phyloP scores from a whole-genome alignment of 139 green algal species.

The Tetradesmus lagerheimii region DNA sequence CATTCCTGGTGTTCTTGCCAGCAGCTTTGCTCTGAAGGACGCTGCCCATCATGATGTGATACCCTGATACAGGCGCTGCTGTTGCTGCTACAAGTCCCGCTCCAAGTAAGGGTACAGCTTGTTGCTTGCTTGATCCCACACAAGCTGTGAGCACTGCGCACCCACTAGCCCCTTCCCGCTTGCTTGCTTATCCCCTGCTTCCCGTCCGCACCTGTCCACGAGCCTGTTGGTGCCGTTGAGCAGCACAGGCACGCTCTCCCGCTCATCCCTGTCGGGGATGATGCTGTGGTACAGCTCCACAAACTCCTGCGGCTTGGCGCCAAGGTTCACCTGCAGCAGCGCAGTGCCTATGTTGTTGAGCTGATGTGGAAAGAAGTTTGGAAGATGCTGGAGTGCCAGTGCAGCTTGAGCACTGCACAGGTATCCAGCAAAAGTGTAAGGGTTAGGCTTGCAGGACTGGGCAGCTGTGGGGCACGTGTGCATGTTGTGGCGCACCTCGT shows the following conservation, averaged over 20 bases:
- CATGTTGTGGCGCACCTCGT: not conserved
- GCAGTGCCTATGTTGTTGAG: too few relatives aligned
- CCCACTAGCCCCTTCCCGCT: too few relatives aligned
- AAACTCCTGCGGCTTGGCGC: constrained; percentile 44
- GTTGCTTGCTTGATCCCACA: too few relatives aligned
- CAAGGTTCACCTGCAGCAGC: constrained; percentile 36
- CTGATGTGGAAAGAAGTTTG: too few relatives aligned
- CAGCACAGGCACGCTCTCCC: constrained; percentile 43
- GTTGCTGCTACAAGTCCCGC: not conserved
- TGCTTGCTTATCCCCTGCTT: too few relatives aligned
- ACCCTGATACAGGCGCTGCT: not conserved
- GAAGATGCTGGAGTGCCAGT: too few relatives aligned
- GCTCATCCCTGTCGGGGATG: constrained; percentile 37
- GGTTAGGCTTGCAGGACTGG: not conserved
- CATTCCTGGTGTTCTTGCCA: too few relatives aligned
- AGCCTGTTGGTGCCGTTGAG: constrained; percentile 17
- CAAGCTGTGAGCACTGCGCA: too few relatives aligned
- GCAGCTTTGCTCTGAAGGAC: too few relatives aligned
- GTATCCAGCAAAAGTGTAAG: too few relatives aligned
- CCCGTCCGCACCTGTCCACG: not conserved
- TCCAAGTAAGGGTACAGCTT: too few relatives aligned
- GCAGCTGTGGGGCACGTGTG: not conserved
- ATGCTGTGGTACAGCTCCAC: constrained; percentile 47
- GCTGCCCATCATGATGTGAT: too few relatives aligned
- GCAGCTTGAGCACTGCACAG: not conserved